A percentile compares a stretch with the other conserved stretches of the same genome.
Evolutionary conservation across 2,329 filamentous ascomycete species (phyloP).

Genomic region (Fusarium sulawesiense): DNA sequence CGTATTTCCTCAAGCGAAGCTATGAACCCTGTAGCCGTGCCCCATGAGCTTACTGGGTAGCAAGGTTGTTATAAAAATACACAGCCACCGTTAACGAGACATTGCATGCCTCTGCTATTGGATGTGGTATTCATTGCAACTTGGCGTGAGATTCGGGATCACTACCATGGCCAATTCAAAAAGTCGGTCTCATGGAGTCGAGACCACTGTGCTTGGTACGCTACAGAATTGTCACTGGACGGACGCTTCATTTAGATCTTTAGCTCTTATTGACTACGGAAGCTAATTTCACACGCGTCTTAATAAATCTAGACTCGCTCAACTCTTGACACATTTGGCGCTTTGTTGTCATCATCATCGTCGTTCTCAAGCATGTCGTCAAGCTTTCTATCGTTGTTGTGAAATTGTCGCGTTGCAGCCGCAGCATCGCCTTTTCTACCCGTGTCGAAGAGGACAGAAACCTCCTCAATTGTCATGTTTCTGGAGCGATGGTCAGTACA

Average conservation of each 20-base stretch:
- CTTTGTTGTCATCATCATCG: constrained; percentile 10
- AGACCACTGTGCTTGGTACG: neutral
- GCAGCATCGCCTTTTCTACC: constrained; percentile 23
- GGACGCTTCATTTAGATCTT: neutral
- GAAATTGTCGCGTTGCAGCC: constrained; percentile 7
- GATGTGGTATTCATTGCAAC: neutral
- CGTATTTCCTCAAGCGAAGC: neutral
- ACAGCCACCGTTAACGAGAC: neutral
- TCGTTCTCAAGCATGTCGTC: constrained; percentile 15
- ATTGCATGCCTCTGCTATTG: neutral
- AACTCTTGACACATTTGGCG: constrained; percentile 7
- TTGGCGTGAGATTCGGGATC: neutral
- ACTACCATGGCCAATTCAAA: neutral
- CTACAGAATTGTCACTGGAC: neutral
- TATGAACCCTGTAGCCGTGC: neutral
- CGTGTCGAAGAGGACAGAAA: constrained; percentile 35
- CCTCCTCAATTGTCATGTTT: constrained; percentile 35
- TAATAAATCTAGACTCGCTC: neutral
- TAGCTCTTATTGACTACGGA: neutral
- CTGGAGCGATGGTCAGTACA: neutral
- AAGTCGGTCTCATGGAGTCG: neutral
- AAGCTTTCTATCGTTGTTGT: neutral
- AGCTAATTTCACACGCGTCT: neutral
- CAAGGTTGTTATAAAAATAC: neutral
- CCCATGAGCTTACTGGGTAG: neutral